Conservation (phyloP, 352 stramenopile genomes). For the Hyaloperonospora brassicae region DNA sequence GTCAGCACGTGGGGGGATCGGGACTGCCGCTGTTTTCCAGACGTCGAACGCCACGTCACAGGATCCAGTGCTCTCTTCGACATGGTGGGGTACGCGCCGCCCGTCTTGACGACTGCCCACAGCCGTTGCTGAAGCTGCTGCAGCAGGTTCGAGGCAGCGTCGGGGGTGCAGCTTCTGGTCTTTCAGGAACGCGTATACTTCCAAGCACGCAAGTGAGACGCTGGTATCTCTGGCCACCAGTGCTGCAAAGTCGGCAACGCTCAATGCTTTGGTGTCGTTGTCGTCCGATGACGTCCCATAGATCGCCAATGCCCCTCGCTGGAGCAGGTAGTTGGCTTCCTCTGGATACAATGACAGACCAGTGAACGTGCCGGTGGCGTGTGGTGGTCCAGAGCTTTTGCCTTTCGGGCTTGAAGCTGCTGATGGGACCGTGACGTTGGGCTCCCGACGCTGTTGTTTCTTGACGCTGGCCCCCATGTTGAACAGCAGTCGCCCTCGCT, state of each 20-base stretch:
- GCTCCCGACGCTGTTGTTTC: conserved; percentile 27
- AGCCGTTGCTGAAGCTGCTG: neutral
- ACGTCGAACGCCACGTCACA: conserved; percentile 47
- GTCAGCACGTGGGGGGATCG: neutral
- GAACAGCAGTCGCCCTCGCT: conserved; percentile 65
- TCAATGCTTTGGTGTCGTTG: conserved; percentile 14
- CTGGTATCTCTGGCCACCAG: conserved; percentile 21
- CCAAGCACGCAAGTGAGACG: conserved; percentile 35
- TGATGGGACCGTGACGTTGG: conserved; percentile 1
- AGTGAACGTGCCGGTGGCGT: conserved; percentile 38
- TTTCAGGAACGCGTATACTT: conserved; percentile 58
- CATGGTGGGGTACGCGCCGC: conserved; percentile 21
- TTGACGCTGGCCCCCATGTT: conserved; percentile 53
- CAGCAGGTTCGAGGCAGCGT: conserved; percentile 24
- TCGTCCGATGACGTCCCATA: conserved; percentile 22
- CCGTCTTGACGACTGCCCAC: conserved; percentile 1
- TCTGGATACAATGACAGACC: conserved; percentile 61
- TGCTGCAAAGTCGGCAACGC: conserved; percentile 19
- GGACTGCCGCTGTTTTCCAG: conserved; percentile 34
- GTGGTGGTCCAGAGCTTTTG: neutral
- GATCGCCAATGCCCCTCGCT: conserved; percentile 41
- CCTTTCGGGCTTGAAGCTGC: neutral
- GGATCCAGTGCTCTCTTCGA: neutral
- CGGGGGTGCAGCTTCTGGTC: conserved; percentile 58
- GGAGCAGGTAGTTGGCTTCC: conserved; percentile 58